Evolutionary conservation across 805 yeast genomes (phyloP), one percentile per base, ranked within the genome.

Genomic region (Lachancea sp.): DNA sequence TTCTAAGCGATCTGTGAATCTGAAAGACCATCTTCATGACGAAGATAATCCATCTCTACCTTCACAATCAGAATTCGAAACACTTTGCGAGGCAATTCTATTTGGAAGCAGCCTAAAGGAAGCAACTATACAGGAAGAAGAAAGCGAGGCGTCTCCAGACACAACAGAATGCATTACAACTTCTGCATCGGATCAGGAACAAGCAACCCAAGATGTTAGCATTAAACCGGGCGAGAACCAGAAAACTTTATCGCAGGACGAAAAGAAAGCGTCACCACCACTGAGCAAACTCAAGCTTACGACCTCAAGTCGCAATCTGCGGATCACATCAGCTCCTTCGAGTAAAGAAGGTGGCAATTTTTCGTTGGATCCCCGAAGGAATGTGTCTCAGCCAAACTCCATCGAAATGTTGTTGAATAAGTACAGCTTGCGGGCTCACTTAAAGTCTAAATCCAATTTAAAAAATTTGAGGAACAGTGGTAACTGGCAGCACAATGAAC

Each of bases 1-100:
- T 29, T 62, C 67, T 2, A 62, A 58, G 33, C 55, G 60, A 34
- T 61, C 67, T 1, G 38, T 62, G 13, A 61, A 62, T 37, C 40
- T 62, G 19, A 62, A 51, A 18, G 64, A 58, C 9, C 53, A 43
- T 39, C 43, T 60, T n/a, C 34, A 50, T 4, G 54, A 49, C 11
- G 36, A 36, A 16, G 36, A 40, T 6, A 29, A 23, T 8, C 59
- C 61, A 4, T 51, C 57, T 8, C 23, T 57, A 20, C 43, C 43
- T 17, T 19, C 17, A 8, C 35, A 30, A 23, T 34, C 50, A 24
- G 64, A 59, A 22, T 60, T 61, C 38, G 60, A 55, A 23, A 38
- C 43, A n/a, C 36, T 60, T n/a, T 56, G 63, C 41, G 58, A 59
- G 28, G 56, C 56, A 31, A 49, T 60, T 11, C 34, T 61, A 9